A percentile compares a stretch with the other conserved stretches of the same genome.
Conservation (phyloP, 2,329 filamentous ascomycete genomes). For the Grosmannia serpens region DNA sequence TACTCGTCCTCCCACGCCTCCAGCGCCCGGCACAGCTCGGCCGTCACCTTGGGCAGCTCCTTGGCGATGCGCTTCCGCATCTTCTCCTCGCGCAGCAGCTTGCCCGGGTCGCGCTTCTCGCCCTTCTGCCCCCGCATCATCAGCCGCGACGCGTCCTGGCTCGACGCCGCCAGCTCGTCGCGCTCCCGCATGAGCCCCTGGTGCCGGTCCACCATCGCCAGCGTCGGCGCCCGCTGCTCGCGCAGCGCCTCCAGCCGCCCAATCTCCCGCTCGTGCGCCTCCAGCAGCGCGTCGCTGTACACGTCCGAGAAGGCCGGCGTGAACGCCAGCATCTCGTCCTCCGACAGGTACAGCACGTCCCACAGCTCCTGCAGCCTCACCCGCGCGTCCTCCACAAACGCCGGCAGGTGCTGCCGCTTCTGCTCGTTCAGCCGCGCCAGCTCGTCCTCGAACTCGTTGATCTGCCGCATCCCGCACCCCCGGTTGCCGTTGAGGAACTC, state of each 20-base stretch:
- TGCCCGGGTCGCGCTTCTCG: conserved; percentile 87
- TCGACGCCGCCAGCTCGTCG: conserved; percentile 77
- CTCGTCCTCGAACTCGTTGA: conserved; percentile 95
- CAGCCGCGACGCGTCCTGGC: conserved; percentile 86
- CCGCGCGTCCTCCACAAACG: conserved; percentile 92
- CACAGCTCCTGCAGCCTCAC: conserved; percentile 87
- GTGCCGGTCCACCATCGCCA: conserved; percentile 76
- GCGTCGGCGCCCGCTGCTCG: conserved; percentile 76
- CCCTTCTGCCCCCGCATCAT: conserved; percentile 88
- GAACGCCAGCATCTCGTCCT: conserved; percentile 98
- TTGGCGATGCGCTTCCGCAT: conserved; percentile 96
- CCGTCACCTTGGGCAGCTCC: conserved; percentile 83
- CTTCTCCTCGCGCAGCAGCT: conserved; percentile 91
- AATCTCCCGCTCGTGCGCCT: conserved; percentile 91
- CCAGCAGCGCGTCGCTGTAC: conserved; percentile 88
- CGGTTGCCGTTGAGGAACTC: conserved; percentile 77
- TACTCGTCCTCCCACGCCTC: conserved; percentile 90
- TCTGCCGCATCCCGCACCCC: conserved; percentile 79
- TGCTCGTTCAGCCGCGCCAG: conserved; percentile 76
- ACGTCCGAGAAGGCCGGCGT: conserved; percentile 95
- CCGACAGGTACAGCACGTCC: conserved; percentile 87
- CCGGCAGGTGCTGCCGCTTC: conserved; percentile 86
- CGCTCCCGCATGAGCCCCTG: conserved; percentile 73
- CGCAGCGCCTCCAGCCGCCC: conserved; percentile 65
- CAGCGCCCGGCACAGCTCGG: conserved; percentile 70